Conservation (phyloP, 2,329 filamentous ascomycete species). For the Pyrenochaeta sp. region DNA sequence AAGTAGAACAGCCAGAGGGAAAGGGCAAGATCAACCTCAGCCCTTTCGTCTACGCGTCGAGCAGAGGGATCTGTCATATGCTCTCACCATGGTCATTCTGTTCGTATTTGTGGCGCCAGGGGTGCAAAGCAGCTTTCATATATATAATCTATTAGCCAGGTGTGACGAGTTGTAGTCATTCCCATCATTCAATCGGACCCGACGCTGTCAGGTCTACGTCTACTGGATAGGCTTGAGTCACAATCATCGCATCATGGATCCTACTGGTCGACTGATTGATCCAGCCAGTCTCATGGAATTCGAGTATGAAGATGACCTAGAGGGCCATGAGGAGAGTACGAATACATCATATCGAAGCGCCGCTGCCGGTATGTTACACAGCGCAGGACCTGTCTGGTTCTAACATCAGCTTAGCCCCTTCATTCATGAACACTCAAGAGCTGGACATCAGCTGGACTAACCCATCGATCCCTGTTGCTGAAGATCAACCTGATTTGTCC, state of each 20-base stretch:
- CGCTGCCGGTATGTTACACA: neutral
- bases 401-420: neutral
- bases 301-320: neutral
- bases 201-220: neutral
- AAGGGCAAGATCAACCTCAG: neutral
- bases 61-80: neutral
- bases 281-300: neutral
- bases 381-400: neutral
- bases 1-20: neutral
- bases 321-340: neutral
- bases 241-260: neutral
- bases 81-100: neutral
- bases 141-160: neutral
- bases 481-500: neutral
- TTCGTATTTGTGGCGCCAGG: neutral
- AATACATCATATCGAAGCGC: neutral
- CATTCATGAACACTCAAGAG: neutral
- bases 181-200: neutral
- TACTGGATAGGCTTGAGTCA: neutral
- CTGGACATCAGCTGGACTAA: neutral
- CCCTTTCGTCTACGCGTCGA: constrained; percentile 1
- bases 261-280: neutral
- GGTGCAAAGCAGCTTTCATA: neutral
- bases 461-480: neutral
- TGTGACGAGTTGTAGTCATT: neutral